Evolutionary conservation across 257 asterid genomes (phyloP).

Genomic region (Solanum dulcamara): DNA sequence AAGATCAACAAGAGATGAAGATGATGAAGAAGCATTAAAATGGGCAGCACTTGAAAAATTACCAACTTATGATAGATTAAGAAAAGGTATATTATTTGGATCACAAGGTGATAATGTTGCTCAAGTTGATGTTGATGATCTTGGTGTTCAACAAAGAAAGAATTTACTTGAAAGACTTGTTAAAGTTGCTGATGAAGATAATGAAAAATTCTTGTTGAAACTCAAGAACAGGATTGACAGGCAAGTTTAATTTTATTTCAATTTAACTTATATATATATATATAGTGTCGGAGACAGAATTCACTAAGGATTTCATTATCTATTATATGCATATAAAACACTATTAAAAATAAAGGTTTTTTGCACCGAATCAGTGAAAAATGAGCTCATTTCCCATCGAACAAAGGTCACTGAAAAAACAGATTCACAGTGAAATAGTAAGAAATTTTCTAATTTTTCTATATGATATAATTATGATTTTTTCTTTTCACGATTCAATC

Average conservation of each 20-base stretch:
- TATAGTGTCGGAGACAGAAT: background rate
- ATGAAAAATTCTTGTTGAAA: conserved; percentile 49
- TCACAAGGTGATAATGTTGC: conserved; percentile 32
- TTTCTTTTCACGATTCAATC: too few relatives aligned
- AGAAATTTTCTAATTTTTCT: too few relatives aligned
- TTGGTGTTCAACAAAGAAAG: conserved; percentile 34
- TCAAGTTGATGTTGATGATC: conserved; percentile 34
- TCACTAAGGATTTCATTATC: background rate
- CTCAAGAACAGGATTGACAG: conserved; percentile 56
- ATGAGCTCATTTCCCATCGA: too few relatives aligned
- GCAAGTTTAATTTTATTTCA: background rate
- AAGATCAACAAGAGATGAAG: conserved; percentile 40
- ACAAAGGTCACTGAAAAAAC: too few relatives aligned
- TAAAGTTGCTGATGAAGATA: conserved; percentile 40
- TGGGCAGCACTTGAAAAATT: conserved; percentile 66
- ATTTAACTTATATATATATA: background rate
- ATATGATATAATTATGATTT: too few relatives aligned
- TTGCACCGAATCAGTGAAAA: too few relatives aligned
- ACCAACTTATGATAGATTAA: conserved; percentile 59
- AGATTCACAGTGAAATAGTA: too few relatives aligned
- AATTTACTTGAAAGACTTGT: conserved; percentile 39
- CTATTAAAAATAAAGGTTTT: too few relatives aligned
- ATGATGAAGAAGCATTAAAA: conserved; percentile 55
- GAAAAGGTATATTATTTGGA: conserved; percentile 53
- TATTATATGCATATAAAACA: too few relatives aligned